phyloP scores from a whole-genome alignment of 352 stramenopile species.

The Phytophthora podocarpi region DNA sequence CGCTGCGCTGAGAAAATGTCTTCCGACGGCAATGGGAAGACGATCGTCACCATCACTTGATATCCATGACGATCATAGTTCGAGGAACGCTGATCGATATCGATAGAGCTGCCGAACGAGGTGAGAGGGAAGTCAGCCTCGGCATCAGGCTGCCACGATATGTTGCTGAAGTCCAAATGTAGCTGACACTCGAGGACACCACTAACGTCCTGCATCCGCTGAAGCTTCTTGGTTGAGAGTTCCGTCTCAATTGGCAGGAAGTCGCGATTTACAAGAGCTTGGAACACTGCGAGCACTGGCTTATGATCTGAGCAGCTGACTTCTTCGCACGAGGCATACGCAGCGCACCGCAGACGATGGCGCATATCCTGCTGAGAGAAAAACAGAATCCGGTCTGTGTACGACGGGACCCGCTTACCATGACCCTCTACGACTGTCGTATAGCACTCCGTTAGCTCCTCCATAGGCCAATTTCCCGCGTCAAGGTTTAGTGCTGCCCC shows the following conservation, averaged over 20 bases:
- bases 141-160: conserved; percentile 55
- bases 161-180: conserved; percentile 50
- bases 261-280: conserved; percentile 66
- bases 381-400: conserved; percentile 90
- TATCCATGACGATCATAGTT: conserved; percentile 39
- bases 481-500: conserved; percentile 39
- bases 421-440: conserved; percentile 62
- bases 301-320: conserved; percentile 87
- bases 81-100: conserved; percentile 37
- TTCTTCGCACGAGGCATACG: conserved; percentile 79
- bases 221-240: conserved; percentile 47
- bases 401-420: conserved; percentile 81
- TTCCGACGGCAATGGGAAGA: conserved; percentile 83
- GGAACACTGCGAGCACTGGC: conserved; percentile 75
- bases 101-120: conserved; percentile 18
- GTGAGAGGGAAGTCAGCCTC: conserved; percentile 16
- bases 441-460: conserved; percentile 49
- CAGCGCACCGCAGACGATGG: conserved; percentile 59
- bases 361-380: conserved; percentile 77
- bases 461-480: conserved; percentile 21
- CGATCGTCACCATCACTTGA: conserved; percentile 62
- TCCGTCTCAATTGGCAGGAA: conserved; percentile 55
- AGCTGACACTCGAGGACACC: conserved; percentile 68
- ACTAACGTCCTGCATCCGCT: conserved; percentile 66
- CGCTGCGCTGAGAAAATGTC: conserved; percentile 86